These are phyloP conservation scores for Pyricularia sp. DNA, from an alignment of 2,329 filamentous ascomycete genomes.

Conservation along the genomic window DNA sequence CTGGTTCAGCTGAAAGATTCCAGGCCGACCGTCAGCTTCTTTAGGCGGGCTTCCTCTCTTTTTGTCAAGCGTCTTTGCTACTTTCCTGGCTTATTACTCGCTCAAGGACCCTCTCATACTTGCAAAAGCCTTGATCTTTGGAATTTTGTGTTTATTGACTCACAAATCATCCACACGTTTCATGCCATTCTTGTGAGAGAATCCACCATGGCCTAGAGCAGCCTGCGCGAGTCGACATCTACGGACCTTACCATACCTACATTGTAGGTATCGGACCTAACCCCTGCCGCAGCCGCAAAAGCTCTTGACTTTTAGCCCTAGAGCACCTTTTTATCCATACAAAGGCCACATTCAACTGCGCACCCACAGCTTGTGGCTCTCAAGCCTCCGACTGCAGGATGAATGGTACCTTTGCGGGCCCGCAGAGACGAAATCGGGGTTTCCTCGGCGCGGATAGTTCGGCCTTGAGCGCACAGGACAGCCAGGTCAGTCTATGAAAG, in stretches of 20 bases:
- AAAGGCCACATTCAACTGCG: neutral
- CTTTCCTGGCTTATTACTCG: neutral
- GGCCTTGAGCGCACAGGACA: slow-evolving; percentile 37
- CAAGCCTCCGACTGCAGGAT: neutral
- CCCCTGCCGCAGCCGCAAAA: neutral
- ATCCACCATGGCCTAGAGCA: neutral
- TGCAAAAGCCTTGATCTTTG: neutral
- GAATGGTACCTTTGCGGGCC: slow-evolving; percentile 13
- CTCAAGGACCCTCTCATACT: neutral
- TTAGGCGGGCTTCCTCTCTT: neutral
- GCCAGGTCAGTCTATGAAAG: slow-evolving; percentile 27
- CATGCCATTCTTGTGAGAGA: neutral
- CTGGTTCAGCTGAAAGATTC: neutral
- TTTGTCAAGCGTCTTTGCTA: neutral
- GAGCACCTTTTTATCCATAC: neutral
- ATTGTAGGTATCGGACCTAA: neutral
- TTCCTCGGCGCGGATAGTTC: slow-evolving; percentile 41
- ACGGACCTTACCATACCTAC: neutral
- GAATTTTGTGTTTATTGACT: neutral
- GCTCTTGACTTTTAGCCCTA: too few relatives aligned
- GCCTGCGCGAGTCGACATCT: neutral
- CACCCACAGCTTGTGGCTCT: neutral
- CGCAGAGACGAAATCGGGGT: slow-evolving; percentile 33
- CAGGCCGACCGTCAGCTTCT: neutral
- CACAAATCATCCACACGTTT: neutral